A percentile compares a stretch with the other conserved stretches of the same genome.
phyloP scores from a whole-genome alignment of 495 filamentous ascomycete species.

The Cercophora scortea region DNA sequence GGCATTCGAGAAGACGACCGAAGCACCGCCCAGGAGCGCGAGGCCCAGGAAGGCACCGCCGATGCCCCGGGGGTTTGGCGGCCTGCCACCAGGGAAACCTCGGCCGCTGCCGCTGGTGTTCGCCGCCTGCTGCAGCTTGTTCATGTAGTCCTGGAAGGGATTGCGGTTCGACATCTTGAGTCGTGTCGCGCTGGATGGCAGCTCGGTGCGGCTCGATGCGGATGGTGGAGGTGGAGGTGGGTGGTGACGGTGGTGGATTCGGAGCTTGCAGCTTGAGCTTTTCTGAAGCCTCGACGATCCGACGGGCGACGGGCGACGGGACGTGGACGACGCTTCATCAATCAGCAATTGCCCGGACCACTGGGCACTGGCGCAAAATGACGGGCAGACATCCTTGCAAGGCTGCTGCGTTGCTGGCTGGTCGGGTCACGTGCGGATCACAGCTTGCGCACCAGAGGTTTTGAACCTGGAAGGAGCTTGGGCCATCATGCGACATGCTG shows the following conservation, averaged over 20 bases:
- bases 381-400: too few relatives aligned
- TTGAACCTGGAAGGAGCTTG: not conserved
- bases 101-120: constrained; percentile 21
- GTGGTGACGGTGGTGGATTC: not conserved
- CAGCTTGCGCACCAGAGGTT: too few relatives aligned
- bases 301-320: not conserved
- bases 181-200: not conserved
- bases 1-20: constrained; percentile 72
- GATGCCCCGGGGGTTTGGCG: constrained; percentile 16
- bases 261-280: not conserved
- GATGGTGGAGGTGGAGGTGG: constrained; percentile 12
- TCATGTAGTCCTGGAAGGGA: constrained; percentile 37
- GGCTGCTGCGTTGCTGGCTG: too few relatives aligned
- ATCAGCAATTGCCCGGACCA: too few relatives aligned
- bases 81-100: constrained; percentile 29
- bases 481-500: not conserved
- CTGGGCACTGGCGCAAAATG: too few relatives aligned
- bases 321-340: not conserved
- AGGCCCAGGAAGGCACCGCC: constrained; percentile 26
- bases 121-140: constrained; percentile 21
- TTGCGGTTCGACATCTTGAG: constrained; percentile 41
- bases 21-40: constrained; percentile 52
- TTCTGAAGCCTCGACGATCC: constrained; percentile 2
- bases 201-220: constrained; percentile 2
- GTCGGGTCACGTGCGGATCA: too few relatives aligned